Conservation (phyloP, 257 asterid genomes). For the Scutellaria baicalensis region DNA sequence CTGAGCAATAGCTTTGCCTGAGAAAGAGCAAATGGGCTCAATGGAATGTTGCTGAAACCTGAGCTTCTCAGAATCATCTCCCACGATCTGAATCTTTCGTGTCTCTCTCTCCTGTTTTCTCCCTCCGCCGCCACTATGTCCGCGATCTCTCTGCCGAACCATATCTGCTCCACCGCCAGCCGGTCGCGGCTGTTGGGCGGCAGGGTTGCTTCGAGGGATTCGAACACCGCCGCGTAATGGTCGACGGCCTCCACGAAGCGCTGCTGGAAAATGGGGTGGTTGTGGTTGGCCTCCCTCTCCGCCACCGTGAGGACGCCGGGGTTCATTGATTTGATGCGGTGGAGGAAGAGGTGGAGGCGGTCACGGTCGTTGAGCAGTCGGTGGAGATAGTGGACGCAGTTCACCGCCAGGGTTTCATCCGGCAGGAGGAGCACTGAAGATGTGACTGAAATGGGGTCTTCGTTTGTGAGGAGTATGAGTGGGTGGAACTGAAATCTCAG, state of each 20-base stretch:
- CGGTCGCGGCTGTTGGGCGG: constrained; percentile 83
- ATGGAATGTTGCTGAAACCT: constrained; percentile 54
- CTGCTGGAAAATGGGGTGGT: constrained; percentile 61
- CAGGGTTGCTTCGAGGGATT: constrained; percentile 84
- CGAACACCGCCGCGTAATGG: constrained; percentile 81
- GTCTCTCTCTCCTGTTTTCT: constrained; percentile 56
- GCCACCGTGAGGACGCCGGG: constrained; percentile 66
- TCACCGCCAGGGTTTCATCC: constrained; percentile 76
- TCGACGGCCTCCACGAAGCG: constrained; percentile 80
- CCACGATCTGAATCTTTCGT: constrained; percentile 81
- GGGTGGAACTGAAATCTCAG: constrained; percentile 86
- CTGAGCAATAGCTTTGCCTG: constrained; percentile 81
- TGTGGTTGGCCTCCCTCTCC: constrained; percentile 81
- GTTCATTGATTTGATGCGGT: constrained; percentile 48
- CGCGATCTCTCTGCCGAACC: constrained; percentile 79
- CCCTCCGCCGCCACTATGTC: constrained; percentile 77
- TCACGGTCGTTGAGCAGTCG: constrained; percentile 52
- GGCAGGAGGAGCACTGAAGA: constrained; percentile 46
- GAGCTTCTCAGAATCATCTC: constrained; percentile 54
- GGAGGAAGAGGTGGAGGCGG: constrained; percentile 55
- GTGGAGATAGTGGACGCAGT: constrained; percentile 79
- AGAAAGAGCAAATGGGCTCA: constrained; percentile 77
- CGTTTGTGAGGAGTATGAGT: constrained; percentile 25
- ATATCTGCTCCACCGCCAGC: constrained; percentile 62
- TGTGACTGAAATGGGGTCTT: constrained; percentile 32